These are phyloP conservation scores for Tylopilus rubrobrunneus DNA, from an alignment of 768 basidiomycete genomes.

Conservation along the genomic window DNA sequence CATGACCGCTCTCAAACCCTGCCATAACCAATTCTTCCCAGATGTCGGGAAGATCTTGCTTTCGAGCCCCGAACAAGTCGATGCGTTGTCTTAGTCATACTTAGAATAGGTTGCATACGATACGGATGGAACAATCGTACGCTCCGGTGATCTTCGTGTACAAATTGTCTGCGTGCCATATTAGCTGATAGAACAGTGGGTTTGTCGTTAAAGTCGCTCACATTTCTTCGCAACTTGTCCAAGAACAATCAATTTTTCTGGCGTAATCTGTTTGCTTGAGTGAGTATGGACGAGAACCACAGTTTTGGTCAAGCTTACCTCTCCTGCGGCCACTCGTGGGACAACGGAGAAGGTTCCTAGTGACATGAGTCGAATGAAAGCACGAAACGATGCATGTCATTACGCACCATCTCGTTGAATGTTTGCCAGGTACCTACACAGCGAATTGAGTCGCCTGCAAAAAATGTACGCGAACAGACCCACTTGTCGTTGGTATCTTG, in stretches of 20 bases:
- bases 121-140: constrained; percentile 9
- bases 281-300: neutral
- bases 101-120: neutral
- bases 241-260: constrained; percentile 60
- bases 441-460: neutral
- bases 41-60: constrained; percentile 65
- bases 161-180: constrained; percentile 36
- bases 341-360: constrained; percentile 64
- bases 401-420: constrained; percentile 59
- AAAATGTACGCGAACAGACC: neutral
- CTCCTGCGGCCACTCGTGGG: constrained; percentile 68
- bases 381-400: neutral
- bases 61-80: constrained; percentile 68
- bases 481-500: constrained; percentile 66
- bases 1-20: constrained; percentile 75
- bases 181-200: neutral
- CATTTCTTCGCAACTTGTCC: constrained; percentile 68
- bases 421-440: constrained; percentile 55
- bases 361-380: neutral
- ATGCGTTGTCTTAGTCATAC: constrained; percentile 46
- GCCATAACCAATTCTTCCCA: constrained; percentile 60
- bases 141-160: constrained; percentile 61
- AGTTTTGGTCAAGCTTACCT: constrained; percentile 30
- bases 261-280: constrained; percentile 39
- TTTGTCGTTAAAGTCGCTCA: constrained; percentile 7